Evolutionary conservation across 2,329 filamentous ascomycete genomes (phyloP), one percentile per base, ranked within the genome.

Genomic region (Fusarium anthophilum): DNA sequence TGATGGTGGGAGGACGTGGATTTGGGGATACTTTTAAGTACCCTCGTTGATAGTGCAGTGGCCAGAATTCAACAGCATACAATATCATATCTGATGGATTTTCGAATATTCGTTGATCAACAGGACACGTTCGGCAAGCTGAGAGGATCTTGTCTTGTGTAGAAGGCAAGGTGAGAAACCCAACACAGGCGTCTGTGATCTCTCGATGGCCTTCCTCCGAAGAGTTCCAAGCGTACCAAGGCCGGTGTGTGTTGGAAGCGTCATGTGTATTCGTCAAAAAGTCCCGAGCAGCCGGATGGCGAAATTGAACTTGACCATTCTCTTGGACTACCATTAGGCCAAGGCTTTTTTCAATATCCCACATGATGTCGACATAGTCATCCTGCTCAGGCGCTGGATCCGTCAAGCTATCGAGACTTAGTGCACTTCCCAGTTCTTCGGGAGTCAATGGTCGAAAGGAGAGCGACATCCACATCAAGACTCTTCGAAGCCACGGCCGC

Each of bases 1-100:
- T 1, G 22, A 44, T 30, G 3, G 2, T 44, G 14, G 26, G 12
- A 2, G 17, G 2, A 1, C 3, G 1, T 32, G n/a, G 4, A 2
- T 30, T 32, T 15, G 22, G 12, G 10, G 11, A 32, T 24, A 8
- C 15, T 30, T 5, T 3, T 4, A 17, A 32, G 2, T 24, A 8
- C 3, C 53, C 26, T 14, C 12, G 24, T 14, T 14, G 37, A 4
- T 56, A 32, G 9, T 56, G 53, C 4, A 30, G 3, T 24, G 12
- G 3, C 53, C 53, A 56, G 8, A 24, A 56, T 24, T 56, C 22
- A 9, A 32, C 17, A 10, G 22, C 53, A 30, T 56, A 56, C 2
- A 13, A 8, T 32, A 28, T 20, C 0, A 56, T 24, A 12, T 44
- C 38, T 20, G 28, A 32, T 5, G 53, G 26, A 15, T 8, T 8